A percentile compares a stretch with the other conserved stretches of the same genome.
Conservation (phyloP, 805 yeast genomes). For the Starmerella geochares region DNA sequence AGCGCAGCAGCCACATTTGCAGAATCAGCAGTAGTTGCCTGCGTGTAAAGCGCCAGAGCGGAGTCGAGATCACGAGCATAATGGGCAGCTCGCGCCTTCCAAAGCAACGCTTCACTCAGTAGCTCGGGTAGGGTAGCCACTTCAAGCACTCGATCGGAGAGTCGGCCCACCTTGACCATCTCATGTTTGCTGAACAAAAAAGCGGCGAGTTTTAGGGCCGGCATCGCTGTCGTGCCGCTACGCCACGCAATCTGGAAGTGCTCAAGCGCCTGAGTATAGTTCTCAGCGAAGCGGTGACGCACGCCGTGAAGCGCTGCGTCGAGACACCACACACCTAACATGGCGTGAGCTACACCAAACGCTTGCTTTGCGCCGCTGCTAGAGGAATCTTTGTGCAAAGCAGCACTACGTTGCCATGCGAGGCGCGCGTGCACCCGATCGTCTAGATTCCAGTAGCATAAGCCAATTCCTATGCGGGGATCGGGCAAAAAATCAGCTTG, state of each 20-base stretch:
- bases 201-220: slow-evolving; percentile 57
- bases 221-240: slow-evolving; percentile 40
- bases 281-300: slow-evolving; percentile 45
- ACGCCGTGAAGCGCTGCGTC: slow-evolving; percentile 52
- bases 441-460: slow-evolving; percentile 83
- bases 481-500: slow-evolving; percentile 31
- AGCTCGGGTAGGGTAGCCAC: slow-evolving; percentile 36
- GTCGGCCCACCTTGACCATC: slow-evolving; percentile 45
- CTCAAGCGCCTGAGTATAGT: slow-evolving; percentile 50
- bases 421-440: slow-evolving; percentile 64
- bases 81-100: slow-evolving; percentile 77
- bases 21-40: slow-evolving; percentile 52
- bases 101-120: slow-evolving; percentile 57
- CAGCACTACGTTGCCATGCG: slow-evolving; percentile 75
- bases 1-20: slow-evolving; percentile 58
- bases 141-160: slow-evolving; percentile 44
- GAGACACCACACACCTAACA: slow-evolving; percentile 58
- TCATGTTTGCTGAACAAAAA: slow-evolving; percentile 63
- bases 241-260: slow-evolving; percentile 35
- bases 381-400: slow-evolving; percentile 45
- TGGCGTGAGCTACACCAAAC: slow-evolving; percentile 45
- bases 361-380: background rate
- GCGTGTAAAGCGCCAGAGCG: slow-evolving; percentile 64
- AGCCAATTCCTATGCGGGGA: slow-evolving; percentile 75
- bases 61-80: slow-evolving; percentile 48